phyloP scores from a whole-genome alignment of 2,329 filamentous ascomycete species.

The Dactylellina sp. region DNA sequence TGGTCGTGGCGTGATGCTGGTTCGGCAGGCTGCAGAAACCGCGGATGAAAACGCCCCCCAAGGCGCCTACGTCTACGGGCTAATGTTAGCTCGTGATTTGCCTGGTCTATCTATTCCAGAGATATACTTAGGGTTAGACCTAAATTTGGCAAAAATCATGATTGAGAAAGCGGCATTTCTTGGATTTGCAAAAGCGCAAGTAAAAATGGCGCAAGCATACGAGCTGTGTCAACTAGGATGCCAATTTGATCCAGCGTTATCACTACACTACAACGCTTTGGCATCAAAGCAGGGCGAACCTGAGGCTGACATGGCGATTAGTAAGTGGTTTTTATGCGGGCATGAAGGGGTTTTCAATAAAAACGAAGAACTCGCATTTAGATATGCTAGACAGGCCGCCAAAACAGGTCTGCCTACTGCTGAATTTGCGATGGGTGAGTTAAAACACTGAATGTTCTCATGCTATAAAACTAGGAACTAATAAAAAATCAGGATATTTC shows the following conservation, averaged over 20 bases:
- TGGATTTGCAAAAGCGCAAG: slow-evolving; percentile 81
- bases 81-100: slow-evolving; percentile 89
- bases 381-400: slow-evolving; percentile 88
- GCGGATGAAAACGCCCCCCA: slow-evolving; percentile 97
- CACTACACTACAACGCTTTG: slow-evolving; percentile 93
- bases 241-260: slow-evolving; percentile 92
- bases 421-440: slow-evolving; percentile 83
- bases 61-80: slow-evolving; percentile 92
- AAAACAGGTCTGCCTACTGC: slow-evolving; percentile 84
- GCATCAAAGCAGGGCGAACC: slow-evolving; percentile 88
- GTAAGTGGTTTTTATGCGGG: slow-evolving; percentile 98
- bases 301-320: slow-evolving; percentile 94
- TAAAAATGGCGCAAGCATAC: slow-evolving; percentile 96
- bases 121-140: slow-evolving; percentile 75
- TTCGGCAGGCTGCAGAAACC: slow-evolving; percentile 82
- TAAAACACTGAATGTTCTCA: not conserved
- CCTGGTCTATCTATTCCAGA: slow-evolving; percentile 89
- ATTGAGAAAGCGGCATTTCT: slow-evolving; percentile 97
- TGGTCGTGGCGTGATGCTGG: slow-evolving; percentile 80
- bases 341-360: slow-evolving; percentile 92
- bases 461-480: not conserved
- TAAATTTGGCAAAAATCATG: slow-evolving; percentile 81
- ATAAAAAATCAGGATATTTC: slow-evolving; percentile 75
- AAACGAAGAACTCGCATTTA: slow-evolving; percentile 93
- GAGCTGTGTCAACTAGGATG: slow-evolving; percentile 93